Percentiles rank a stretch among this genome's conserved stretches.
Conservation (phyloP, 177 flowering plant genomes). For the Vitis hybrid region DNA sequence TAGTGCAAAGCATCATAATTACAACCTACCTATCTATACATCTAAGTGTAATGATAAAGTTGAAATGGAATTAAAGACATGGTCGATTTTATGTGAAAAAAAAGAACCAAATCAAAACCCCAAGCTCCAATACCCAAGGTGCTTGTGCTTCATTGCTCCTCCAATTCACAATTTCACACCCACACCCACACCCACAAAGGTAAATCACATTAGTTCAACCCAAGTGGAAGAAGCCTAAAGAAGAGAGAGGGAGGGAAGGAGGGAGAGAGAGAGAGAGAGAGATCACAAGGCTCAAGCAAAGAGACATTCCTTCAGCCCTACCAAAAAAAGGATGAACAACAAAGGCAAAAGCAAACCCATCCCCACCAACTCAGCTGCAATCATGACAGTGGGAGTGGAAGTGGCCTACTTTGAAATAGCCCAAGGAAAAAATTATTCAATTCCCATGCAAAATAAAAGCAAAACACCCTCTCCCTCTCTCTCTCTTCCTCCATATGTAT, state of each 20-base stretch:
- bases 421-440: conserved; percentile 2
- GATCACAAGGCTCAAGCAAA: conserved; percentile 22
- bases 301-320: conserved; percentile 40
- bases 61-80: too few species aligned
- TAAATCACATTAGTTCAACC: too few species aligned
- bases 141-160: too few species aligned
- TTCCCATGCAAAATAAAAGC: conserved; percentile 24
- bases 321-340: conserved; percentile 13
- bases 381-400: conserved; percentile 22
- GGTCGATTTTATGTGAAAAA: too few species aligned
- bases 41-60: too few species aligned
- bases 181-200: too few species aligned
- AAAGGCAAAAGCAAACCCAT: conserved; percentile 13
- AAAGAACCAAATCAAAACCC: too few species aligned
- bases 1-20: too few species aligned
- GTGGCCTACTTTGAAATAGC: conserved; percentile 10
- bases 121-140: too few species aligned
- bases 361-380: conserved; percentile 26
- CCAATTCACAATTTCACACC: too few species aligned
- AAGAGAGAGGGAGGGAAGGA: not conserved
- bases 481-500: not conserved
- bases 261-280: conserved; percentile 6
- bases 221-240: not conserved
- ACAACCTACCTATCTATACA: too few species aligned
- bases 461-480: not conserved